Base-by-base conservation (phyloP, 495 filamentous ascomycete species). In the Rhypophila decipiens region DNA sequence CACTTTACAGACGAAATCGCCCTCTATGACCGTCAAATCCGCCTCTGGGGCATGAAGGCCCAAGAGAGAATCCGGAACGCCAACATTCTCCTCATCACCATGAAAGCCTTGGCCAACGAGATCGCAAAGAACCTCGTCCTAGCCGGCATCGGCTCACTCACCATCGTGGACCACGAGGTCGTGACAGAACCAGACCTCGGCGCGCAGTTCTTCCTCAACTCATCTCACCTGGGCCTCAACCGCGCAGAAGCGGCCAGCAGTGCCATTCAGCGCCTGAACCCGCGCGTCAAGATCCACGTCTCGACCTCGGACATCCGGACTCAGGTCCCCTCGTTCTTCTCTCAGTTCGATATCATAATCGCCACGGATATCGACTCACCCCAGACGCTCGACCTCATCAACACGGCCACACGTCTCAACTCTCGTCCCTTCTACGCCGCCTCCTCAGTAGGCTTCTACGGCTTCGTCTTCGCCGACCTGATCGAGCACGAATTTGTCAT, bases 51-150 rank as follows among this genome's bases (percentile, higher is more conserved):
- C 42, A 85, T 97, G 48, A 80, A 95, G 60, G 93, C 94, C 5
- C 93, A 98, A 64, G 85, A 65, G 51, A 89, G 87, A 54, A 86
- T 96, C 51, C 90, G 93, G 49, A 88, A 78, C 24, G 88, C 93
- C 41, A 90, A 89, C 55, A 88, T 98, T 56, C 83, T 97, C 45
- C 77, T 98, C 10, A 84, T 97, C 52, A 86, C 82, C 18, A 82
- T 95, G 66, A 85, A 82, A 57, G 89, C 89, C 4, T 80, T 98
- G n/a, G 87, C 86, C 18, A 95, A 89, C 62, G 93, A 98, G 63
- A 83, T 96, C 34, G 90, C 93, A 36, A 98, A 98, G 66, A 97
- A 96, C 58, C 79, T 98, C n/a, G 93, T 96, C 35, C 72, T 98
- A 7, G 90, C 94, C 20, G 93, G 93, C 15, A 90, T 98, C 51